Percentiles rank a stretch among this genome's conserved stretches.
These are phyloP conservation scores for Phytophthora europaea DNA, from an alignment of 352 stramenopile species.

Conservation along the genomic window DNA sequence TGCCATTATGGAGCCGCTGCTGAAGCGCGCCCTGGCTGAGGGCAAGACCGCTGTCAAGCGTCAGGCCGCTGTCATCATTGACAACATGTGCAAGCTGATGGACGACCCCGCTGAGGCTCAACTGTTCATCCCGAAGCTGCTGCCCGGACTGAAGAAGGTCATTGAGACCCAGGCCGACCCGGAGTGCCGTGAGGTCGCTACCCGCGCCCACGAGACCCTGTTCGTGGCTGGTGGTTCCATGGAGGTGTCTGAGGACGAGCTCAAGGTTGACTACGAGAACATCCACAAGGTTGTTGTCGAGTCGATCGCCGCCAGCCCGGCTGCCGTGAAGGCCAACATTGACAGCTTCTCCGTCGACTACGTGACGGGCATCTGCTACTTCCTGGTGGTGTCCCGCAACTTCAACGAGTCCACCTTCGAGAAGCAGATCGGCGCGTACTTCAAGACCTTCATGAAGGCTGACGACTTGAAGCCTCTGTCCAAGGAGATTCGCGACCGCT, in stretches of 20 bases:
- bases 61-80: conserved; percentile 98
- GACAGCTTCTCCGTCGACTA: conserved; percentile 94
- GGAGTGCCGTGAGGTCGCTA: conserved; percentile 97
- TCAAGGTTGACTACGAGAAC: conserved; percentile 93
- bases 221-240: conserved; percentile 95
- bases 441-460: conserved; percentile 84
- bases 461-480: conserved; percentile 74
- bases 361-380: conserved; percentile 86
- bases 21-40: conserved; percentile 96
- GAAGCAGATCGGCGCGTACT: conserved; percentile 92
- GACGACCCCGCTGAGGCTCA: conserved; percentile 97
- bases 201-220: conserved; percentile 94
- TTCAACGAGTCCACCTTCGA: conserved; percentile 97
- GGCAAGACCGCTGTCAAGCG: conserved; percentile 97
- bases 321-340: conserved; percentile 57
- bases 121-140: conserved; percentile 98
- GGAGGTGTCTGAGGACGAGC: conserved; percentile 92
- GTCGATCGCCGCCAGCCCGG: conserved; percentile 65
- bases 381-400: conserved; percentile 90
- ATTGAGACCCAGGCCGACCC: conserved; percentile 97
- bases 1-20: conserved; percentile 97
- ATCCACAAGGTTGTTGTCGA: conserved; percentile 82
- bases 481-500: conserved; percentile 84
- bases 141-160: conserved; percentile 97
- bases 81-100: conserved; percentile 99